Conservation (phyloP, 345 rosid genomes). For the Pugionium dolabratum region DNA sequence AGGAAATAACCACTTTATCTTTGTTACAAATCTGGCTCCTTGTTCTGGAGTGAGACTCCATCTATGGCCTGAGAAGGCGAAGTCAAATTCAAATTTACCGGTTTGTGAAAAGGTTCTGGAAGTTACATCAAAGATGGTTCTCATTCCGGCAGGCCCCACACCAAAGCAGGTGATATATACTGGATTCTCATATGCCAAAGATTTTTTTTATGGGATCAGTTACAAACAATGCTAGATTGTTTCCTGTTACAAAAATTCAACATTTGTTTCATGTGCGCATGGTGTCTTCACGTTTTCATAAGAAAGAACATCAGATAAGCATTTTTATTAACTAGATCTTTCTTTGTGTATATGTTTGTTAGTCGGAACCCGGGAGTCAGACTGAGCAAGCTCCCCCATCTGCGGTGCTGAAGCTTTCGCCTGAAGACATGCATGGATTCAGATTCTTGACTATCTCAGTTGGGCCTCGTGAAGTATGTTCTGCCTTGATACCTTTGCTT, state of each 20-base stretch:
- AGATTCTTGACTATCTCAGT: constrained; percentile 93
- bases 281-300: constrained; percentile 7
- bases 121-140: constrained; percentile 94
- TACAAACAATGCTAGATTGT: constrained; percentile 12
- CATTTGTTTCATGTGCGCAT: neutral
- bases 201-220: neutral
- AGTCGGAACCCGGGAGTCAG: constrained; percentile 98
- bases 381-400: constrained; percentile 99
- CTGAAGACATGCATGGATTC: constrained; percentile 80
- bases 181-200: constrained; percentile 14
- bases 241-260: constrained; percentile 13
- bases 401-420: constrained; percentile 69
- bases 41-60: constrained; percentile 95
- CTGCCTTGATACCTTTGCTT: constrained; percentile 17
- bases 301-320: constrained; percentile 6
- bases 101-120: constrained; percentile 63
- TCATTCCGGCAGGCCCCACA: constrained; percentile 89
- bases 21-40: constrained; percentile 95
- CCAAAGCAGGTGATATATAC: constrained; percentile 76
- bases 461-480: constrained; percentile 87
- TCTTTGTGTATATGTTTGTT: constrained; percentile 32
- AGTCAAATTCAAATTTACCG: constrained; percentile 53
- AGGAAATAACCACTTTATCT: constrained; percentile 78
- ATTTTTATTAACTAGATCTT: constrained; percentile 24
- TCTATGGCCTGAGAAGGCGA: constrained; percentile 85